Evolutionary conservation across 345 rosid species (phyloP).

Genomic region (Pistacia atlantica): DNA sequence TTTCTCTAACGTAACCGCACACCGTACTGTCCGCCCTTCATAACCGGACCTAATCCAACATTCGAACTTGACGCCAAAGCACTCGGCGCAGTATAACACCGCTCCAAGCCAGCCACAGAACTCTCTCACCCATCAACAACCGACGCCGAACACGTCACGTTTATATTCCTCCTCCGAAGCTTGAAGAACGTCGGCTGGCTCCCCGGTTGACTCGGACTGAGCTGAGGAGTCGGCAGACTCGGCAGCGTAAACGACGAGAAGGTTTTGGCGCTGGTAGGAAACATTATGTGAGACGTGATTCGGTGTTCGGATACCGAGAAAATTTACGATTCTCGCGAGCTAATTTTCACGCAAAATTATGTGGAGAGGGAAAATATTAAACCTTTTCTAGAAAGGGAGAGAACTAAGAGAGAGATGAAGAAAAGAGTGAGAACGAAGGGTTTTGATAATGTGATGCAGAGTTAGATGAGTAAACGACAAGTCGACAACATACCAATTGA

Average conservation of each 20-base stretch:
- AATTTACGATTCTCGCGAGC: not conserved
- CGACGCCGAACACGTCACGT: slow-evolving; percentile 38
- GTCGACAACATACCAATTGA: not conserved
- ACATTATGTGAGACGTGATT: slow-evolving; percentile 44
- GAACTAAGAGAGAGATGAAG: slow-evolving; percentile 11
- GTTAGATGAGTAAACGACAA: slow-evolving; percentile 25
- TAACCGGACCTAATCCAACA: slow-evolving; percentile 58
- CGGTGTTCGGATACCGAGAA: slow-evolving; percentile 20
- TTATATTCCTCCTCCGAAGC: slow-evolving; percentile 35
- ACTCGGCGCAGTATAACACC: slow-evolving; percentile 46
- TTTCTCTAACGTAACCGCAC: slow-evolving; percentile 85
- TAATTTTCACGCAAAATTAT: not conserved
- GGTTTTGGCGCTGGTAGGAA: slow-evolving; percentile 36
- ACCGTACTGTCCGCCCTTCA: slow-evolving; percentile 71
- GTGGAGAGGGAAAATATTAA: not conserved
- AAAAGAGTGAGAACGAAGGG: slow-evolving; percentile 6
- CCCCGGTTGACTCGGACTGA: slow-evolving; percentile 13
- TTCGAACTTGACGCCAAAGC: slow-evolving; percentile 29
- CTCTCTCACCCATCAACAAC: slow-evolving; percentile 46
- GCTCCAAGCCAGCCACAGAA: slow-evolving; percentile 51
- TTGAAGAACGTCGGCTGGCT: slow-evolving; percentile 31
- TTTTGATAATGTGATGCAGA: slow-evolving; percentile 29
- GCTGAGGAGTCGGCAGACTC: slow-evolving; percentile 38
- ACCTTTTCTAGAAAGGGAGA: not conserved
- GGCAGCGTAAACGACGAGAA: slow-evolving; percentile 31